These are phyloP conservation scores for Bipolaris gigantea DNA, from an alignment of 2,329 filamentous ascomycete genomes.

Conservation along the genomic window DNA sequence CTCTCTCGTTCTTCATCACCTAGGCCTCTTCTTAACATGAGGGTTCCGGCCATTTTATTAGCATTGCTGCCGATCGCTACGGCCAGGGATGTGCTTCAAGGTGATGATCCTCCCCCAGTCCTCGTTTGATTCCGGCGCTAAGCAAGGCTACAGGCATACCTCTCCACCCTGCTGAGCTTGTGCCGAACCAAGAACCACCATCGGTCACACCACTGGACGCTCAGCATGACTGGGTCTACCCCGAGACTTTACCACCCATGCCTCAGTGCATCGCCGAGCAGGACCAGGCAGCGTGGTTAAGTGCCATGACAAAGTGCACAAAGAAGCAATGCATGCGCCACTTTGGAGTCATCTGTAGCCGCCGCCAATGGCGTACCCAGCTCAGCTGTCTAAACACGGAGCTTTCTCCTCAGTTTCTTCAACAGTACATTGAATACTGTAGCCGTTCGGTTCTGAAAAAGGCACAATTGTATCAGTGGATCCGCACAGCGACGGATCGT, in stretches of 20 bases:
- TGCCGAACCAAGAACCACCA: no score
- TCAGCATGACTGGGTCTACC: slow-evolving; percentile 37
- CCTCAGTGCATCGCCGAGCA: slow-evolving; percentile 44
- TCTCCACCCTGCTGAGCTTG: neutral
- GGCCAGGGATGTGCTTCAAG: neutral
- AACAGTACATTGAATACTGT: slow-evolving; percentile 32
- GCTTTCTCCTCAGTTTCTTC: slow-evolving; percentile 33
- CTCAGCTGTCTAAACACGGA: slow-evolving; percentile 37
- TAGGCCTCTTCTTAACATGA: neutral
- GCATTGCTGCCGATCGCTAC: neutral
- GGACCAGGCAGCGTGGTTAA: slow-evolving; percentile 35
- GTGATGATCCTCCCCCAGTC: neutral
- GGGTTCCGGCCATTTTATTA: neutral
- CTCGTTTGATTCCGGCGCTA: neutral
- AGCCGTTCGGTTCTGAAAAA: slow-evolving; percentile 39
- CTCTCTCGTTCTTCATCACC: neutral
- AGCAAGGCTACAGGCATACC: neutral
- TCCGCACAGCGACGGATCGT: slow-evolving; percentile 29
- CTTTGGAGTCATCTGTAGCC: slow-evolving; percentile 39
- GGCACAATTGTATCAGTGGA: slow-evolving; percentile 39
- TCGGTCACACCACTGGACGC: neutral
- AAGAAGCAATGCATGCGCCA: slow-evolving; percentile 33
- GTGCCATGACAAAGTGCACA: slow-evolving; percentile 38
- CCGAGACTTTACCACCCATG: slow-evolving; percentile 40
- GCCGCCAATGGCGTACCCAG: slow-evolving; percentile 39